phyloP scores from a whole-genome alignment of 1,284 basidiomycete genomes.

The Sporisorium exsertum region DNA sequence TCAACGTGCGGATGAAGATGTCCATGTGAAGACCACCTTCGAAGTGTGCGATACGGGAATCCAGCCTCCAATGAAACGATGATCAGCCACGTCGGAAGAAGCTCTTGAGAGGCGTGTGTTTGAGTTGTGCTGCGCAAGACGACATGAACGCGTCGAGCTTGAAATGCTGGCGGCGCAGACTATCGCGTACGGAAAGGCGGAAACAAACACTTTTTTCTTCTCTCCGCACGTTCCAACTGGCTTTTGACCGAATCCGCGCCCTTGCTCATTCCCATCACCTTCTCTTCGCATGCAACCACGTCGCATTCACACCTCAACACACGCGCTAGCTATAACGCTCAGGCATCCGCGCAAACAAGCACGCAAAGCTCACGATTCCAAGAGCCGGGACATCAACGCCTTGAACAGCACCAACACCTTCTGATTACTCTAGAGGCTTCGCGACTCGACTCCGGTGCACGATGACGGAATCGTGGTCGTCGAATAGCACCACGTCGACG shows the following conservation, averaged over 20 bases:
- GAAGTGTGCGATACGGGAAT: not conserved
- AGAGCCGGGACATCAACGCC: not conserved
- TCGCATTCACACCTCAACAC: not conserved
- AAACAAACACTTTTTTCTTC: constrained; percentile 3
- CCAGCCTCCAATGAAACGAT: not conserved
- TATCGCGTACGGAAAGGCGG: constrained; percentile 1
- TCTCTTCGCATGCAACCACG: not conserved
- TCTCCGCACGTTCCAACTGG: not conserved
- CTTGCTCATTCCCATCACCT: not conserved
- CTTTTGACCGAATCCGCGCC: not conserved
- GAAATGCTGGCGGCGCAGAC: not conserved
- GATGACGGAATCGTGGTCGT: constrained; percentile 59
- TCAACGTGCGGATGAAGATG: not conserved
- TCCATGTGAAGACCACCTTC: too few species aligned
- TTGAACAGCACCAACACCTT: not conserved
- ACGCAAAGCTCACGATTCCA: not conserved
- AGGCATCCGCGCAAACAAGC: not conserved
- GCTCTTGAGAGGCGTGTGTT: too few species aligned
- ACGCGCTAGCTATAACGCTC: not conserved
- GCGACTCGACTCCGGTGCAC: too few species aligned
- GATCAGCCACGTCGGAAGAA: too few species aligned
- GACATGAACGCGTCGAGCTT: constrained; percentile 16
- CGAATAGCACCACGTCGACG: constrained; percentile 58
- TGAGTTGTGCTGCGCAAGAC: not conserved
- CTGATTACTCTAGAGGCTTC: not conserved